Base-by-base conservation (phyloP, 78 protist species). In the Dictyostelium firmibasis region DNA sequence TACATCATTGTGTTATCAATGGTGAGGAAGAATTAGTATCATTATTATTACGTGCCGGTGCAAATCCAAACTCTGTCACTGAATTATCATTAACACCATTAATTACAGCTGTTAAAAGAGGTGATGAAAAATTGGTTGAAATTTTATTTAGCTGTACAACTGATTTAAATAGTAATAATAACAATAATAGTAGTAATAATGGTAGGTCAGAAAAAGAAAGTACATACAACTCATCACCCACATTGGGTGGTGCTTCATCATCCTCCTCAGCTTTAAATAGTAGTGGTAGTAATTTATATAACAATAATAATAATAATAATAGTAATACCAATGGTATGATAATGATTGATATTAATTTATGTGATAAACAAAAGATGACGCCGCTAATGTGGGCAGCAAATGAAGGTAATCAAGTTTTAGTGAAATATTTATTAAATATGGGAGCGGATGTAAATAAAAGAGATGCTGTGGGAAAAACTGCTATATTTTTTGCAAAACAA, bases 301-400 rank as follows among this genome's bases (percentile, higher is more conserved):
- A n/a, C n/a, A n/a, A n/a, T n/a, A n/a, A n/a, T n/a, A n/a, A n/a
- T 79, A 74, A 74, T 74, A 16, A 1, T 31, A 75, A 36, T 33
- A 57, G 11, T 53, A 31, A 13, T 47, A 2, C 36, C 14, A 14
- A 6, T 27, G 33, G 20, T 20, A 75, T n/a, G 16, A 43, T 50
- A 18, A 36, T 29, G 13, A 50, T 86, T 35, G 93, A 86, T 41
- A 44, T 86, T 25, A 86, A 86, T 27, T 62, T 86, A 23, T 23
- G 70, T n/a, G 93, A 86, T 62, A 44, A 60, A 38, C 50, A 53
- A 62, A 86, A 86, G 38, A 86, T 86, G 93, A 86, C 93, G 3
- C 72, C 86, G 1, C 23, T 86, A 9, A 86, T 86, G 93, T 86
- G 93, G 93, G 93, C 93, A 13, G 84, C 93, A 35, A 47, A 25